A percentile compares a stretch with the other conserved stretches of the same genome.
Conservation (phyloP, 2,329 filamentous ascomycete genomes). For the Sporothrix curviconia region DNA sequence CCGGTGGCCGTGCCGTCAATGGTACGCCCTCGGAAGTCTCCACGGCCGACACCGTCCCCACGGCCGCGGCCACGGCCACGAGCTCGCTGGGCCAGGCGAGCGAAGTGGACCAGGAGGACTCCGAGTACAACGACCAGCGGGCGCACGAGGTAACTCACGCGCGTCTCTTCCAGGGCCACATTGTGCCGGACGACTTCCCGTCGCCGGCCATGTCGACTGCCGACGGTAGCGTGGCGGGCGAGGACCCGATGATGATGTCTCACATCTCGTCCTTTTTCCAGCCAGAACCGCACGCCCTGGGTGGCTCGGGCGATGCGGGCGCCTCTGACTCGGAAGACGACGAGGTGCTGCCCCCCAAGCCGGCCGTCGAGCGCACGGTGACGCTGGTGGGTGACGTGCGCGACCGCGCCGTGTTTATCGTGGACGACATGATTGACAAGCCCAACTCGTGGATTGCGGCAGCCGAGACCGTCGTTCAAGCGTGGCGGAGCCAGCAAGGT, state of each 20-base stretch:
- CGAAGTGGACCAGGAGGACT: constrained; percentile 32
- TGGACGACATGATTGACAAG: constrained; percentile 99
- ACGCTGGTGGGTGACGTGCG: constrained; percentile 95
- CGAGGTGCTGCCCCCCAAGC: constrained; percentile 56
- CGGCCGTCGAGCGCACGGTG: constrained; percentile 85
- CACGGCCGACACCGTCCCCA: not conserved
- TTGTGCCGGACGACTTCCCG: constrained; percentile 88
- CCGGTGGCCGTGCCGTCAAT: not conserved
- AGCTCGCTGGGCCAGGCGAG: constrained; percentile 20
- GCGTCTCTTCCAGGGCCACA: constrained; percentile 84
- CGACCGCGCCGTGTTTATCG: constrained; percentile 81
- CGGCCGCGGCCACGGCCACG: not conserved
- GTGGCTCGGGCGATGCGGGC: constrained; percentile 77
- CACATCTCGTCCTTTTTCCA: constrained; percentile 74
- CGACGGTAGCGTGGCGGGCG: constrained; percentile 58
- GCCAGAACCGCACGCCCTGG: constrained; percentile 62
- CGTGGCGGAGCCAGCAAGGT: constrained; percentile 85
- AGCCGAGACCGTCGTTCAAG: constrained; percentile 92
- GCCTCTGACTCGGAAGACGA: constrained; percentile 88
- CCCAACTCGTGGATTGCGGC: constrained; percentile 94
- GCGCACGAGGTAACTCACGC: constrained; percentile 87
- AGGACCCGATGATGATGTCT: constrained; percentile 76
- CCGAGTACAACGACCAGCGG: constrained; percentile 68
- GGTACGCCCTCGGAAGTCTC: not conserved
- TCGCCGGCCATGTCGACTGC: constrained; percentile 67